phyloP scores from a whole-genome alignment of 148 eudicot species.

The Vaccinium macrocarpon region DNA sequence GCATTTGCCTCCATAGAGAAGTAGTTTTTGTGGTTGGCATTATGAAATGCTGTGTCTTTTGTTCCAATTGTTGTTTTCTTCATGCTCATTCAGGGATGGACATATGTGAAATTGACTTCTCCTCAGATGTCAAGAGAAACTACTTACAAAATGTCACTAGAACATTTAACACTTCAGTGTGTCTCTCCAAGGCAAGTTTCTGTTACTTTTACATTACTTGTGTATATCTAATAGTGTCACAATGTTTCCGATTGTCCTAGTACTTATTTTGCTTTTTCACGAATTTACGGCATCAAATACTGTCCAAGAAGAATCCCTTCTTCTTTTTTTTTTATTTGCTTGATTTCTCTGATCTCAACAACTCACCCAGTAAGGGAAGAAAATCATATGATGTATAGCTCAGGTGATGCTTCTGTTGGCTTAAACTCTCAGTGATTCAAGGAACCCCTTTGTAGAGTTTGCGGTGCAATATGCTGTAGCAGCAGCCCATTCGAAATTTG shows the following conservation, averaged over 20 bases:
- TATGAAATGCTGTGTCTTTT: constrained; percentile 11
- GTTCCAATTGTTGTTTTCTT: constrained; percentile 10
- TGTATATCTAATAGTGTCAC: not conserved
- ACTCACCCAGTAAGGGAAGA: not conserved
- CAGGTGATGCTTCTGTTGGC: constrained; percentile 9
- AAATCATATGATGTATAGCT: not conserved
- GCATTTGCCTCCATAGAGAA: not conserved
- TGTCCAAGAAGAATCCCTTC: not conserved
- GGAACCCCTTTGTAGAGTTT: constrained; percentile 96
- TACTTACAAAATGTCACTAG: constrained; percentile 68
- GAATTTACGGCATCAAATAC: not conserved
- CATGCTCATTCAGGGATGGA: constrained; percentile 60
- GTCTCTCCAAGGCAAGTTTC: constrained; percentile 72
- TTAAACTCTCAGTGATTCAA: constrained; percentile 53
- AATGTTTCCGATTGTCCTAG: not conserved
- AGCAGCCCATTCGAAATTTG: constrained; percentile 71
- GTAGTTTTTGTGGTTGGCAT: not conserved
- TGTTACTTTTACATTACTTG: not conserved
- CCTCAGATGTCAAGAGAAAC: constrained; percentile 97
- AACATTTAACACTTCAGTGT: constrained; percentile 58
- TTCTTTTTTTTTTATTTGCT: not conserved
- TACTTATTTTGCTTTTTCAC: not conserved
- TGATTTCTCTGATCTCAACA: not conserved
- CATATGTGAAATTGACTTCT: constrained; percentile 85
- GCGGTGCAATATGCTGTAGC: constrained; percentile 91